Evolutionary conservation across 2,329 filamentous ascomycete species (phyloP).

Genomic region (Fusarium bactridioides): DNA sequence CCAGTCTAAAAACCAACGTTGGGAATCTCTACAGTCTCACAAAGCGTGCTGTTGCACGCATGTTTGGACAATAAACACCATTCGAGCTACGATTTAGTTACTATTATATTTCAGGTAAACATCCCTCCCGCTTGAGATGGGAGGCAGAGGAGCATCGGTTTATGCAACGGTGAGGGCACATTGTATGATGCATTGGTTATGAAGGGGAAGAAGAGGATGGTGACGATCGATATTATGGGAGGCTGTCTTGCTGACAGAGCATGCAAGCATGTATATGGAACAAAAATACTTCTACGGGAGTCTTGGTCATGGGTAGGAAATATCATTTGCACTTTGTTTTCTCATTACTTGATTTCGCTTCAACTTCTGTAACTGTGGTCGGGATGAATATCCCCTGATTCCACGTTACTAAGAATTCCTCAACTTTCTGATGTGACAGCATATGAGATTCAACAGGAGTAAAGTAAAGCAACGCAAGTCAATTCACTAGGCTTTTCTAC

Average conservation of each 20-base stretch:
- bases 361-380: background rate
- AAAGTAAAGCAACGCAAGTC: background rate
- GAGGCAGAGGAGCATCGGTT: background rate
- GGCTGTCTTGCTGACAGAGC: slow-evolving; percentile 31
- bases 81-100: background rate
- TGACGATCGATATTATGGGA: slow-evolving; percentile 4
- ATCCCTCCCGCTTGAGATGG: background rate
- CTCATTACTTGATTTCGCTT: background rate
- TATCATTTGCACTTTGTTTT: slow-evolving; percentile 38
- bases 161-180: background rate
- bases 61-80: slow-evolving; percentile 22
- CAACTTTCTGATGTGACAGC: background rate
- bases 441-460: background rate
- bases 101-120: slow-evolving; percentile 11
- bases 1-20: slow-evolving; percentile 15
- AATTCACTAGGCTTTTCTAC: background rate
- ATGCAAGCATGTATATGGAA: slow-evolving; percentile 40
- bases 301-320: slow-evolving; percentile 41
- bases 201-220: background rate
- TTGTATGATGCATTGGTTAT: slow-evolving; percentile 33
- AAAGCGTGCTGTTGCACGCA: slow-evolving; percentile 26
- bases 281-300: slow-evolving; percentile 36
- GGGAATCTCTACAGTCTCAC: slow-evolving; percentile 19
- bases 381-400: background rate
- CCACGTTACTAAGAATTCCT: background rate